A percentile compares a stretch with the other conserved stretches of the same genome.
Conservation (phyloP, 164 flowering plant genomes). For the Chloranthus sessilifolius region DNA sequence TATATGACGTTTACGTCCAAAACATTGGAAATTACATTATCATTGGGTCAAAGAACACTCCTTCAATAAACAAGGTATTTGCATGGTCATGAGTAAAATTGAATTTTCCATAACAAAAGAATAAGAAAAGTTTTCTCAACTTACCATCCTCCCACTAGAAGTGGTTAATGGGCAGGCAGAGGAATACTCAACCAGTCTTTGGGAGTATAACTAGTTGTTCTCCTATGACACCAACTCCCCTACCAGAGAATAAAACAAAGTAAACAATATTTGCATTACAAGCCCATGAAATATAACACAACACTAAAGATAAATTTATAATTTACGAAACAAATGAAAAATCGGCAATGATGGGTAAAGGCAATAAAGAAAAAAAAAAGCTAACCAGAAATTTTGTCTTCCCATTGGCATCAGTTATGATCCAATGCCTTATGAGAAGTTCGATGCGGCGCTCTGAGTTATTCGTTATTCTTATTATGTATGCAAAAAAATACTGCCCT, state of each 20-base stretch:
- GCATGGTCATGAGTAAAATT: too few relatives aligned
- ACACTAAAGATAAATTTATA: too few relatives aligned
- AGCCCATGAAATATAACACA: not conserved
- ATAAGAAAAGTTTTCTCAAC: conserved; percentile 6
- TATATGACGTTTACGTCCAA: too few relatives aligned
- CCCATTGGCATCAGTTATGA: conserved; percentile 83
- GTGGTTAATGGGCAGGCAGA: conserved; percentile 92
- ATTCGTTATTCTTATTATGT: conserved; percentile 85
- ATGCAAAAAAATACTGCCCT: conserved; percentile 81
- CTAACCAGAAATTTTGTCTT: conserved; percentile 74
- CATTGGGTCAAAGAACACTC: too few relatives aligned
- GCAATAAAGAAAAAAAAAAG: not conserved
- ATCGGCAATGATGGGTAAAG: too few relatives aligned
- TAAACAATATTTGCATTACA: not conserved
- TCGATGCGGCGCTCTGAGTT: conserved; percentile 88
- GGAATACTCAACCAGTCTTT: conserved; percentile 76
- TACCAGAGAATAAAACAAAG: conserved; percentile 19
- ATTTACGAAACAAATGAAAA: too few relatives aligned
- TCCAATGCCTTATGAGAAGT: conserved; percentile 94
- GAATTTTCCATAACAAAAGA: too few relatives aligned
- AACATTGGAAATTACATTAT: too few relatives aligned
- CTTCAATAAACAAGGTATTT: too few relatives aligned
- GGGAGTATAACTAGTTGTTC: conserved; percentile 97
- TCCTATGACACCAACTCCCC: conserved; percentile 94
- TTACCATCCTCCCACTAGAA: conserved; percentile 88